Evolutionary conservation across 768 basidiomycete genomes (phyloP), one percentile per base, ranked within the genome.

Genomic region (Tricholoma saponaceum): DNA sequence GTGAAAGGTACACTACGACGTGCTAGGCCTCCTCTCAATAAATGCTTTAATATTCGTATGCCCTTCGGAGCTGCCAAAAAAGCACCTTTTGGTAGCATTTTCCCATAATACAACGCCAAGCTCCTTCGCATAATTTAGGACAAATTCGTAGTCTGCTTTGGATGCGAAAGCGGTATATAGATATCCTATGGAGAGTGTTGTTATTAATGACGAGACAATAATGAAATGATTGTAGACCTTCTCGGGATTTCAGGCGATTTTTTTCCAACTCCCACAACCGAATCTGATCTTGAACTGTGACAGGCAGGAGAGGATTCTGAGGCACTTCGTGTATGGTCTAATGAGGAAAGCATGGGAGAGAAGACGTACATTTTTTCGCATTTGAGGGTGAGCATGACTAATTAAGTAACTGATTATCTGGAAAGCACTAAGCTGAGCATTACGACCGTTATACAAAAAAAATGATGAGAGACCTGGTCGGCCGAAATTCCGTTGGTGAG

Each of bases 251-350:
- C 9, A 98, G 77, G 54, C 97, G 84, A 69, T 97, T 95, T 72
- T 89, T 84, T 75, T 98, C 97, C 44, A 95, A 79, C 72, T 99
- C 95, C 95, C 97, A 99, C 16, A 98, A 79, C 57, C 96, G 86
- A 60, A 99, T 91, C 73, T 98, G 96, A 74, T 99, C 96, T 67
- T 97, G 95, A 0, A 99, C 96, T 0, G 97, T 98, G 44, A 97
- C 94, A 26, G 97, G 96, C 22, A 99, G 78, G 13, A 98, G 76
- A 8, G 95, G 95, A 67, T 92, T 92, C 92, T 95, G 68, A 25
- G 10, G 28, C 30, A 50, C 25, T 20, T 51, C 33, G 57, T 63
- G 44, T 65, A 44, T 55, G 57, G 10, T 62, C 46, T 63, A 16
- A 32, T 14, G 25, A 18, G 35, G 12, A 39, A 22, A 49, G 49